A percentile compares a stretch with the other conserved stretches of the same genome.
phyloP scores from a whole-genome alignment of 257 asterid species.

The Solanum chmielewskii region DNA sequence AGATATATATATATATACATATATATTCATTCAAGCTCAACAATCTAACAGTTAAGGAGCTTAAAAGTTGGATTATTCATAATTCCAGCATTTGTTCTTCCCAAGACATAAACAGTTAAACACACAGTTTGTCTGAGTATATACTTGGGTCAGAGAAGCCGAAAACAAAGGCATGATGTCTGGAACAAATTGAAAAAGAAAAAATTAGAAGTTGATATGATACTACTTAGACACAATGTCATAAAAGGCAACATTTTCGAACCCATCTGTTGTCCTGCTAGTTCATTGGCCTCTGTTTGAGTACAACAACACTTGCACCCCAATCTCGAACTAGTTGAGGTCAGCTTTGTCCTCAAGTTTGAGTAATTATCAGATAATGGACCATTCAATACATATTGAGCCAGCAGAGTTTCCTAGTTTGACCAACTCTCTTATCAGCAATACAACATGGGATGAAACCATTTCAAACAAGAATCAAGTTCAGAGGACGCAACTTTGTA shows the following conservation, averaged over 20 bases:
- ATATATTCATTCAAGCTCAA: background rate
- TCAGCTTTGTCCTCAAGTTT: background rate
- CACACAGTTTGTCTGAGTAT: background rate
- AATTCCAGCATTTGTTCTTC: background rate
- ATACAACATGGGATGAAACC: background rate
- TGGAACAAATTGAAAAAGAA: background rate
- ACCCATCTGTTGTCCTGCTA: background rate
- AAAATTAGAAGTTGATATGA: background rate
- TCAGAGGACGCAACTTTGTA: background rate
- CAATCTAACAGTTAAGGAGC: background rate
- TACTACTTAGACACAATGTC: background rate
- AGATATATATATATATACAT: background rate
- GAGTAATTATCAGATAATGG: background rate
- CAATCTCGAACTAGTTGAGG: background rate
- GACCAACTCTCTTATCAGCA: background rate
- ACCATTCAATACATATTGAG: background rate
- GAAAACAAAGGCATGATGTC: background rate
- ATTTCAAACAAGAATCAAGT: background rate
- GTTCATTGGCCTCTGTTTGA: background rate
- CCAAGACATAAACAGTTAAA: background rate
- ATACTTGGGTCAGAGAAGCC: background rate
- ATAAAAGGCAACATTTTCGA: background rate
- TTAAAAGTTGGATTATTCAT: background rate
- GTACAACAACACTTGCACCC: background rate
- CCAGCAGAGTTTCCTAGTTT: background rate